phyloP scores from a whole-genome alignment of 805 yeast genomes.

The Candida awuae region DNA sequence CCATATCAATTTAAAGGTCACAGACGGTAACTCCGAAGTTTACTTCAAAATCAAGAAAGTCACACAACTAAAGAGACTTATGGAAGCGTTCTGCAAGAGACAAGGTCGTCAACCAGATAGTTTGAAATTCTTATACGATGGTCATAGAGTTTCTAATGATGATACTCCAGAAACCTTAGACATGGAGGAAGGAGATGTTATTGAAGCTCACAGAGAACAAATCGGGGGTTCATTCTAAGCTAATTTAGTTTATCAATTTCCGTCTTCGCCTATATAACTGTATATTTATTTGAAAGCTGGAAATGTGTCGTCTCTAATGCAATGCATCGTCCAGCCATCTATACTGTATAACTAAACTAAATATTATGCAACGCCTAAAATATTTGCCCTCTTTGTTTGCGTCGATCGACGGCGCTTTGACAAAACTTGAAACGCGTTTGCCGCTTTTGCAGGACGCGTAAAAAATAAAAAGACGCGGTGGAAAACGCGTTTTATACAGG shows the following conservation, averaged over 20 bases:
- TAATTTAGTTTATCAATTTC: neutral
- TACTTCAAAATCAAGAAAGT: constrained; percentile 90
- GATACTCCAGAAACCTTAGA: constrained; percentile 91
- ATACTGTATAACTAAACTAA: no score
- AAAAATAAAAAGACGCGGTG: no score
- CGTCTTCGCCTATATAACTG: neutral
- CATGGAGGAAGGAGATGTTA: constrained; percentile 91
- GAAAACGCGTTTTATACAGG: no score
- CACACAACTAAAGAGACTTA: constrained; percentile 86
- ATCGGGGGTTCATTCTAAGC: constrained; percentile 45
- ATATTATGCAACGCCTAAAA: no score
- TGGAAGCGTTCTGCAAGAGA: constrained; percentile 97
- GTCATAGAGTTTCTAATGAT: constrained; percentile 78
- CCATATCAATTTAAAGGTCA: constrained; percentile 87
- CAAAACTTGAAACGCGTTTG: no score
- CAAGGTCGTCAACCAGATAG: constrained; percentile 83
- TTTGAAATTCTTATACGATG: constrained; percentile 86
- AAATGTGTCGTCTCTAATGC: no score
- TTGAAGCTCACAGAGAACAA: constrained; percentile 96
- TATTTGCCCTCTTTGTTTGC: no score
- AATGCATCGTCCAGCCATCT: no score
- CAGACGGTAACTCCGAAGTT: constrained; percentile 90
- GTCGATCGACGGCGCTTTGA: no score
- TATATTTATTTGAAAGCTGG: neutral
- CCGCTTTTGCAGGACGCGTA: no score